Conservation (phyloP, 169 alveolate species). For the Cryptosporidium felis region DNA sequence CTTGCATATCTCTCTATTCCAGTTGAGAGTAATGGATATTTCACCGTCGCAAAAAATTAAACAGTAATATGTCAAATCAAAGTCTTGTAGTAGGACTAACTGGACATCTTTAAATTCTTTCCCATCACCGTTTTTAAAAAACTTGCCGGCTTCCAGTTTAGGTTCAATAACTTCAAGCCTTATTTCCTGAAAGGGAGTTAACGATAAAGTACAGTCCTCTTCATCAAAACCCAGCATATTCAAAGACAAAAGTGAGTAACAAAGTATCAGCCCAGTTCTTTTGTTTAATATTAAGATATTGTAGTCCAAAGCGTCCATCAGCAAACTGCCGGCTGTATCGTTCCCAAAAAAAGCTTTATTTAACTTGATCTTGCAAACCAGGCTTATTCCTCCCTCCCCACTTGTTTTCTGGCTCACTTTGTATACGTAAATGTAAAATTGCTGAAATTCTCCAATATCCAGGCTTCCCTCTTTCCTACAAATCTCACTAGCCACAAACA, state of each 20-base stretch:
- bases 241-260: slow-evolving; percentile 17
- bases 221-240: slow-evolving; percentile 3
- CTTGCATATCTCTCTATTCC: slow-evolving; percentile 49
- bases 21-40: background rate
- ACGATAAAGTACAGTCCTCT: background rate
- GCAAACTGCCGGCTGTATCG: background rate
- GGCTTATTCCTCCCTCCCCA: background rate
- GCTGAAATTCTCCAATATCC: background rate
- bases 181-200: slow-evolving; percentile 42
- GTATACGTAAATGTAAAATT: slow-evolving; percentile 24
- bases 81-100: slow-evolving; percentile 9
- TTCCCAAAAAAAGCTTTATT: background rate
- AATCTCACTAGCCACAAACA: slow-evolving; percentile 3
- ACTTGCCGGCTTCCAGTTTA: background rate
- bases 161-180: background rate
- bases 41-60: background rate
- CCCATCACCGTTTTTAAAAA: background rate
- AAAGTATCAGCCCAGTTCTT: background rate
- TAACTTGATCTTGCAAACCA: background rate
- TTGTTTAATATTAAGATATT: slow-evolving; percentile 1
- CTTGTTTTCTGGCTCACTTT: background rate
- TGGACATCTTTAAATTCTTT: background rate
- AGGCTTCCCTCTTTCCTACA: background rate
- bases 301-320: slow-evolving; percentile 5
- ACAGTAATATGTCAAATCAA: slow-evolving; percentile 16